A percentile compares a stretch with the other conserved stretches of the same genome.
Evolutionary conservation across 73 alveolate species (phyloP).

Genomic region (Symbiodinium pilosum): DNA sequence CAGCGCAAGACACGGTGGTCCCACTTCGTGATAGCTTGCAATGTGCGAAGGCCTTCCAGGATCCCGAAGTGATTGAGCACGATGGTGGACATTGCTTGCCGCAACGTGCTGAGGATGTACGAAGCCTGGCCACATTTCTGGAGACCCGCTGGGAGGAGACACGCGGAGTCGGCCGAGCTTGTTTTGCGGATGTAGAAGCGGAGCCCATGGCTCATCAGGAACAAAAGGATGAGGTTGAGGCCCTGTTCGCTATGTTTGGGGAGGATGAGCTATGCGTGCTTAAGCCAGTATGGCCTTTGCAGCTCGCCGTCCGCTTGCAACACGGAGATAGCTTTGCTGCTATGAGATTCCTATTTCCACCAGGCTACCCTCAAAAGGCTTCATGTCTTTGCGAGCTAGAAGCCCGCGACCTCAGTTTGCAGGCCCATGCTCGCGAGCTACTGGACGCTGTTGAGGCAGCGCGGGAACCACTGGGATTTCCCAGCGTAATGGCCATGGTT

Average conservation of each 20-base stretch:
- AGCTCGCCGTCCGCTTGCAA: conserved; percentile 1
- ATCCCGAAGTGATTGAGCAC: conserved; percentile 65
- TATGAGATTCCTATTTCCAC: not conserved
- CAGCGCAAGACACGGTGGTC: conserved; percentile 49
- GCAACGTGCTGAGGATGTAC: conserved; percentile 63
- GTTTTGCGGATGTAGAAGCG: not conserved
- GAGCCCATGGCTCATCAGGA: conserved; percentile 28
- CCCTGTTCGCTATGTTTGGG: conserved; percentile 34
- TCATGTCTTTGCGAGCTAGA: conserved; percentile 22
- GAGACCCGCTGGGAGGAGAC: conserved; percentile 5
- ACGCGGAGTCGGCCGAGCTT: not conserved
- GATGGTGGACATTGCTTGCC: conserved; percentile 73
- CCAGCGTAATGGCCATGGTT: conserved; percentile 85
- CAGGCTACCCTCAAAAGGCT: conserved; percentile 21
- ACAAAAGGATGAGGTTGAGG: conserved; percentile 78
- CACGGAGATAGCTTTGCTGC: not conserved
- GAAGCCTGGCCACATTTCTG: conserved; percentile 17
- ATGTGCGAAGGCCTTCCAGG: conserved; percentile 11
- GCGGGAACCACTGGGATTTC: conserved; percentile 88
- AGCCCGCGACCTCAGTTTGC: not conserved
- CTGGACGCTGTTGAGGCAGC: conserved; percentile 34
- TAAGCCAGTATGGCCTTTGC: conserved; percentile 59
- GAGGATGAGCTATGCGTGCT: conserved; percentile 72
- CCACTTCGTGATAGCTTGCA: conserved; percentile 35
- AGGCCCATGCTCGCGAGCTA: conserved; percentile 50